These are phyloP conservation scores for Penicillium sp. DNA, from an alignment of 2,329 filamentous ascomycete species.

Conservation along the genomic window DNA sequence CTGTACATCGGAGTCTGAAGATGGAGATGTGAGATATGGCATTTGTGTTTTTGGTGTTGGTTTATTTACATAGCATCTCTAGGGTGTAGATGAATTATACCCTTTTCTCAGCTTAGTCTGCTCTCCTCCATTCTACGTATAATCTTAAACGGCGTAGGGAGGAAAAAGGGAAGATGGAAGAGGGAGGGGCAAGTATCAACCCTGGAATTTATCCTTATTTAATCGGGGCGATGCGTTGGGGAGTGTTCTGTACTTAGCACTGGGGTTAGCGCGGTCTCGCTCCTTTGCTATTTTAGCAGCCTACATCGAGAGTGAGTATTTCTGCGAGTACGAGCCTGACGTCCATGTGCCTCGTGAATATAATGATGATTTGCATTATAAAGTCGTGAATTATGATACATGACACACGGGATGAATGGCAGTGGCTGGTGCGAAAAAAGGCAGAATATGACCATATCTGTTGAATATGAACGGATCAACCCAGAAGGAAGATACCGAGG, in stretches of 20 bases:
- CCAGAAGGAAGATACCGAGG: not conserved
- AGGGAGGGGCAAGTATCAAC: too few species aligned
- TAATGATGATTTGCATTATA: too few species aligned
- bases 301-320: too few species aligned
- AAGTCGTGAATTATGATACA: not conserved
- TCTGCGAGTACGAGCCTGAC: too few species aligned
- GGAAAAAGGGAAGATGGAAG: too few species aligned
- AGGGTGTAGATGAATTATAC: constrained; percentile 12
- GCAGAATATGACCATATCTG: not conserved
- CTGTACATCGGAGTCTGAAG: constrained; percentile 1
- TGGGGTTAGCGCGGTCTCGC: too few species aligned
- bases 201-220: too few species aligned
- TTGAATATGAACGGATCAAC: not conserved
- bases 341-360: too few species aligned
- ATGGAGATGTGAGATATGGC: not conserved
- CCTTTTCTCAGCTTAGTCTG: constrained; percentile 1
- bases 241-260: too few species aligned
- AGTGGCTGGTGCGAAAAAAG: not conserved
- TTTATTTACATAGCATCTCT: constrained; percentile 6
- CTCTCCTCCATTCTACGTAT: not conserved
- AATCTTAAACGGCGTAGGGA: too few species aligned
- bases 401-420: not conserved
- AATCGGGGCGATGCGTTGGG: too few species aligned
- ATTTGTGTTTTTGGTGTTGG: constrained; percentile 4
- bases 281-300: too few species aligned